Percentiles rank a stretch among this genome's conserved stretches.
phyloP scores from a whole-genome alignment of 148 eudicot species.

The Persicaria maculosa region DNA sequence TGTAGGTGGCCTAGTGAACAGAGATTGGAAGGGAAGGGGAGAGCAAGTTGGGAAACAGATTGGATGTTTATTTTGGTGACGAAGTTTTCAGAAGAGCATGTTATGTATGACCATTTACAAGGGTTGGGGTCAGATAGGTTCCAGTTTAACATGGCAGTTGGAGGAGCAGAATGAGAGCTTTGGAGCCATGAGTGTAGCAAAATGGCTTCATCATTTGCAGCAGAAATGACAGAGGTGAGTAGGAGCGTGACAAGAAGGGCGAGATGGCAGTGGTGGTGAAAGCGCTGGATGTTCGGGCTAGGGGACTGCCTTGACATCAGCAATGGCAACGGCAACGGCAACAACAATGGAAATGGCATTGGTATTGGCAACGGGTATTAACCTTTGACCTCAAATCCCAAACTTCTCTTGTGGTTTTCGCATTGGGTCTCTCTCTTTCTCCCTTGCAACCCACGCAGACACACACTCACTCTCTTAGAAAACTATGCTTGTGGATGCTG shows the following conservation, averaged over 20 bases:
- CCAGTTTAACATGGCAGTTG: conserved; percentile 43
- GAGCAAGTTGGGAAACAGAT: conserved; percentile 28
- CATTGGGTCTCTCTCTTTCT: conserved; percentile 42
- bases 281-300: conserved; percentile 19
- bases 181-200: conserved; percentile 57
- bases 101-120: conserved; percentile 67
- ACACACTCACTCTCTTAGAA: conserved; percentile 10
- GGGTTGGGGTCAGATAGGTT: conserved; percentile 45
- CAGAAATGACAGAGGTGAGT: conserved; percentile 10
- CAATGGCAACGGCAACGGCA: conserved; percentile 19
- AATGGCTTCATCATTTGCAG: conserved; percentile 39
- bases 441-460: not conserved
- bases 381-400: conserved; percentile 45
- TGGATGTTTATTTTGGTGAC: conserved; percentile 44
- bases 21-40: conserved; percentile 52
- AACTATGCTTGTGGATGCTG: conserved; percentile 13
- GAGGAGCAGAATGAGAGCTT: conserved; percentile 22
- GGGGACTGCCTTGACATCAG: conserved; percentile 43
- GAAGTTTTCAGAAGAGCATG: conserved; percentile 38
- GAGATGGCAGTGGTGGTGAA: conserved; percentile 14
- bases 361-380: conserved; percentile 11
- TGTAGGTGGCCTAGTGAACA: conserved; percentile 32
- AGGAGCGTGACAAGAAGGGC: conserved; percentile 11
- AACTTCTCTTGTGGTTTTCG: conserved; percentile 39
- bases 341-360: conserved; percentile 34